Percentiles rank a stretch among this genome's conserved stretches.
Evolutionary conservation across 257 asterid species (phyloP).

Genomic region (Fraxinus quadrangulata): DNA sequence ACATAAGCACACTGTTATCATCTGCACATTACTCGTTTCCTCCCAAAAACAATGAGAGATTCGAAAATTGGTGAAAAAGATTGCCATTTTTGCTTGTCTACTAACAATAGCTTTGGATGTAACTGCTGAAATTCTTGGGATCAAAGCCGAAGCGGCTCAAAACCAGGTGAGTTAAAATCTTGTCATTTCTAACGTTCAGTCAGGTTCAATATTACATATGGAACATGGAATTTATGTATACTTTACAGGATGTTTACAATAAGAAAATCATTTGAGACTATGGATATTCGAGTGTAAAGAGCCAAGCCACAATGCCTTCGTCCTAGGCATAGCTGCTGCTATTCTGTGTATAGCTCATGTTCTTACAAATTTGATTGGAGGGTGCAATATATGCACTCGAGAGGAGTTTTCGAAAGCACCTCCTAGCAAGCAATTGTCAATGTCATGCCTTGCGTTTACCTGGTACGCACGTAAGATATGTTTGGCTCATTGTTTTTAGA

Average conservation of each 20-base stretch:
- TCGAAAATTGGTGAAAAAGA: constrained; percentile 45
- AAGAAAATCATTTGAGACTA: constrained; percentile 74
- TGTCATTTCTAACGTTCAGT: neutral
- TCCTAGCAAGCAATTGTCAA: constrained; percentile 58
- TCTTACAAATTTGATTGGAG: constrained; percentile 67
- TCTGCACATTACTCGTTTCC: neutral
- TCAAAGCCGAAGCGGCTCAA: constrained; percentile 82
- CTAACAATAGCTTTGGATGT: constrained; percentile 69
- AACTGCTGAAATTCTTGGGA: constrained; percentile 68
- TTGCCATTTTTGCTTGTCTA: constrained; percentile 60
- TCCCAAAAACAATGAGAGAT: neutral
- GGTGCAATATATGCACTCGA: constrained; percentile 46
- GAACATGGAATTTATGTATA: too few species aligned
- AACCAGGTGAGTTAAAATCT: constrained; percentile 46
- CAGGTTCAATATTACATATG: neutral
- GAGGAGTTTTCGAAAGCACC: constrained; percentile 50
- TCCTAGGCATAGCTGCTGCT: constrained; percentile 73
- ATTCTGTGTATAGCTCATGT: constrained; percentile 64
- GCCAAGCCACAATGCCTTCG: constrained; percentile 79
- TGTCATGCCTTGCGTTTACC: constrained; percentile 57
- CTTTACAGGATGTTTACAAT: neutral
- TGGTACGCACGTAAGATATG: constrained; percentile 40
- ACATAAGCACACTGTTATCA: neutral
- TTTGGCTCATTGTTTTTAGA: too few species aligned
- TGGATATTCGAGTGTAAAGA: constrained; percentile 86